Evolutionary conservation across 164 flowering plant species (phyloP).

Genomic region (Macadamia tetraphylla): DNA sequence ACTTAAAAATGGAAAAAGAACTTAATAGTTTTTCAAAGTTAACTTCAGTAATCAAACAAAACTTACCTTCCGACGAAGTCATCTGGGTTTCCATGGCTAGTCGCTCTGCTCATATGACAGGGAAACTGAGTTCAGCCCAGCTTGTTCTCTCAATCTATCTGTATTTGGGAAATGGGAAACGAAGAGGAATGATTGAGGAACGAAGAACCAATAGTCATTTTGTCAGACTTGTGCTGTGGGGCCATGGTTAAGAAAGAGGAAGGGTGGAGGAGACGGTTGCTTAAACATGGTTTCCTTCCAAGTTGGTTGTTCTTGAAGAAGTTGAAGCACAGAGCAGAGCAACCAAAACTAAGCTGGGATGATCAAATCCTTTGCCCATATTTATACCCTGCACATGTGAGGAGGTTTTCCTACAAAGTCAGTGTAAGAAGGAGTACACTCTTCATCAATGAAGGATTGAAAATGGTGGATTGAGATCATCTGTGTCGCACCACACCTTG

Average conservation of each 20-base stretch:
- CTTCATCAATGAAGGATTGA: too few species aligned
- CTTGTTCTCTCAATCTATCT: conserved; percentile 3
- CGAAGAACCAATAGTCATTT: too few species aligned
- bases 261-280: conserved; percentile 3
- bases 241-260: not conserved
- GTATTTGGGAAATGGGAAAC: not conserved
- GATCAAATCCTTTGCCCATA: conserved; percentile 24
- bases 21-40: too few species aligned
- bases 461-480: too few species aligned
- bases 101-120: too few species aligned
- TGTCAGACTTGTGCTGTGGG: not conserved
- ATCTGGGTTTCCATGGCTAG: too few species aligned
- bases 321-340: conserved; percentile 15
- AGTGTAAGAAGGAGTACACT: too few species aligned
- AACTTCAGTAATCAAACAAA: too few species aligned
- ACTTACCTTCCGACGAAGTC: too few species aligned
- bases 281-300: conserved; percentile 19
- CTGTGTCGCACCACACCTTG: too few species aligned
- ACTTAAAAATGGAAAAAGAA: not conserved
- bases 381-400: conserved; percentile 19
- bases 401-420: too few species aligned
- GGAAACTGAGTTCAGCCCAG: not conserved
- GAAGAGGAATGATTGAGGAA: conserved; percentile 5
- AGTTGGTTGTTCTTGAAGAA: conserved; percentile 27
- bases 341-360: conserved; percentile 13